Evolutionary conservation across 495 filamentous ascomycete genomes (phyloP), one percentile per base, ranked within the genome.

Genomic region (Penicillium manginii): DNA sequence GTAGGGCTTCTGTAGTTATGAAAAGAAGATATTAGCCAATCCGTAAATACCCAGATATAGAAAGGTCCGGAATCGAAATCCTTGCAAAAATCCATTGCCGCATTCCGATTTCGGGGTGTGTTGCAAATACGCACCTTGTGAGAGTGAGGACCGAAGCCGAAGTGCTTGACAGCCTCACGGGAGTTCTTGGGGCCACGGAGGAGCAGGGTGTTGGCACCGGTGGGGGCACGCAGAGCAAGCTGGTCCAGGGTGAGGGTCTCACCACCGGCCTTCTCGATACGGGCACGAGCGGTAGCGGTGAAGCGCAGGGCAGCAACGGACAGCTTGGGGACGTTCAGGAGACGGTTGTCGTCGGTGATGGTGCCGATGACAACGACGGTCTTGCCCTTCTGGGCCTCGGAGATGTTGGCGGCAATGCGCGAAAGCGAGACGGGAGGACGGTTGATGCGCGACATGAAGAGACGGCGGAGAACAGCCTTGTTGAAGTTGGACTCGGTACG

Each of bases 371-470:
- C 80, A 56, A 98, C 94, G 59, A 97, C 80, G 53, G 91, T 97
- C 83, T 96, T 96, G 73, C 85, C 90, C 77, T 88, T 82, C 76
- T 91, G 83, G 31, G 84, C 77, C 71, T 89, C 83, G 55, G 71
- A 80, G 56, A 85, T 68, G 62, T 88, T 80, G 67, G 82, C 81
- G 63, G 86, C 87, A 76, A 97, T 91, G 69, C 92, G 88, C 45
- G 92, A 96, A 61, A 98, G 84, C 47, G 93, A 97, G 72, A 98
- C 83, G 50, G 94, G 94, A 54, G 94, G 92, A 69, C 92, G 88
- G 89, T 98, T 97, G 79, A 92, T 96, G 75, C 90, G 89, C 75
- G 91, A 96, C 90, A 93, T 96, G 69, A 94, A 96, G 56, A 98
- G 91, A 71, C 94, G 90, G 72, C 92, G 92, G 65, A 98, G 91